These are phyloP conservation scores for Colletotrichum gloeosporioides DNA, from an alignment of 2,329 filamentous ascomycete genomes.

Conservation along the genomic window DNA sequence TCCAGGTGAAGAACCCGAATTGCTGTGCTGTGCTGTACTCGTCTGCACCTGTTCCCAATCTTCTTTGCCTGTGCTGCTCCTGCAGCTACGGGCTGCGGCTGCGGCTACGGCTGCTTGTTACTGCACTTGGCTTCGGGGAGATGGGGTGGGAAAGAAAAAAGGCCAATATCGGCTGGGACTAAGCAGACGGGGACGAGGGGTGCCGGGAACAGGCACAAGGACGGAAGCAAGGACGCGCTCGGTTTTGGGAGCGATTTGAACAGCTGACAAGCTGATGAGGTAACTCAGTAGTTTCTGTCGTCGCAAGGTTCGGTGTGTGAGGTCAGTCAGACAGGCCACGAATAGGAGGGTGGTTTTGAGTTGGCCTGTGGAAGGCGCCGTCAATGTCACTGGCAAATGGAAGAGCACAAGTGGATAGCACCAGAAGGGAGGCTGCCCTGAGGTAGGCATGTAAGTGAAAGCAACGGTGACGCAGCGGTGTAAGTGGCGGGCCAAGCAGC, in stretches of 20 bases:
- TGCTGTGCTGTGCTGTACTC: neutral
- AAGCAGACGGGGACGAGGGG: conserved; percentile 7
- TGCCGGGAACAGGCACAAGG: neutral
- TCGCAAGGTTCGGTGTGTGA: conserved; percentile 3
- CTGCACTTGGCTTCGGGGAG: neutral
- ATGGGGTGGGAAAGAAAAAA: conserved; percentile 1
- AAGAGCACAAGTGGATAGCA: neutral
- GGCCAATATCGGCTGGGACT: neutral
- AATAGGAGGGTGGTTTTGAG: neutral
- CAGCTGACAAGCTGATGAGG: conserved; percentile 17
- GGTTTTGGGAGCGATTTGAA: neutral
- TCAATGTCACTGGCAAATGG: neutral
- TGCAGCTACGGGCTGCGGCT: neutral
- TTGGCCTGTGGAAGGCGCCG: neutral
- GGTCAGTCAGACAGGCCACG: neutral
- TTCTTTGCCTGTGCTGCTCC: neutral
- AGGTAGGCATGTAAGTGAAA: neutral
- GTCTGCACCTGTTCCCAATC: neutral
- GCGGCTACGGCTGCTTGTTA: neutral
- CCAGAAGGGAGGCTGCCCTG: neutral
- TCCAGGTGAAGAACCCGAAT: neutral
- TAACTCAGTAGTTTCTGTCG: conserved; percentile 8
- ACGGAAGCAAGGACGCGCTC: conserved; percentile 6
- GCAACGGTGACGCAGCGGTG: conserved; percentile 9
- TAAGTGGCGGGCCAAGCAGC: conserved; percentile 15